These are phyloP conservation scores for Picea abies DNA, from an alignment of 83 land plant species.

Conservation along the genomic window DNA sequence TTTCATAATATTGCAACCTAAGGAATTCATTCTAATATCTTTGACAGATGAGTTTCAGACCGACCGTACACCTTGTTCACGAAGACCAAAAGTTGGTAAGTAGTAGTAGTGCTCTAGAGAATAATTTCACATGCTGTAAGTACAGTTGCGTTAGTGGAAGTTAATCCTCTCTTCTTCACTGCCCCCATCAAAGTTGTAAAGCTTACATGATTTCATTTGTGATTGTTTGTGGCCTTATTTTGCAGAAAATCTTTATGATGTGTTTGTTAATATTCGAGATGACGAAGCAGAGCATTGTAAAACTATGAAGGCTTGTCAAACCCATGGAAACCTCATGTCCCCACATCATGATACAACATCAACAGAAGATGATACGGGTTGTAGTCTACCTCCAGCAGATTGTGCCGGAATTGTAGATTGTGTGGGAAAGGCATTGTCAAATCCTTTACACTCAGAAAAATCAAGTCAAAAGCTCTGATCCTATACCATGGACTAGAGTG, in stretches of 20 bases:
- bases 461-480: background rate
- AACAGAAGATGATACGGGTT: conserved; percentile 32
- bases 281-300: conserved; percentile 98
- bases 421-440: conserved; percentile 47
- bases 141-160: background rate
- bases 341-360: conserved; percentile 54
- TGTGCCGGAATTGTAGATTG: conserved; percentile 87
- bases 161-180: background rate
- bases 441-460: background rate
- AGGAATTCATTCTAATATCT: background rate
- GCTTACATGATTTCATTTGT: background rate
- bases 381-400: conserved; percentile 49
- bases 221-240: background rate
- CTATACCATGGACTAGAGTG: background rate
- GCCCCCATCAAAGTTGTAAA: background rate
- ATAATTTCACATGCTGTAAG: background rate
- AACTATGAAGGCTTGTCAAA: conserved; percentile 96
- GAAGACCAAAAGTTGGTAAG: conserved; percentile 92
- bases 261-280: conserved; percentile 88
- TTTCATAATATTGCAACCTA: conserved; percentile 1
- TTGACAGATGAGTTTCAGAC: conserved; percentile 95
- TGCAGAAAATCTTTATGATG: conserved; percentile 94
- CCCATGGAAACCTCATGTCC: conserved; percentile 76
- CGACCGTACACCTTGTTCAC: conserved; percentile 58
- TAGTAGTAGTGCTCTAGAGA: background rate